Evolutionary conservation across 257 asterid species (phyloP).

Genomic region (Penstemon barbatus): DNA sequence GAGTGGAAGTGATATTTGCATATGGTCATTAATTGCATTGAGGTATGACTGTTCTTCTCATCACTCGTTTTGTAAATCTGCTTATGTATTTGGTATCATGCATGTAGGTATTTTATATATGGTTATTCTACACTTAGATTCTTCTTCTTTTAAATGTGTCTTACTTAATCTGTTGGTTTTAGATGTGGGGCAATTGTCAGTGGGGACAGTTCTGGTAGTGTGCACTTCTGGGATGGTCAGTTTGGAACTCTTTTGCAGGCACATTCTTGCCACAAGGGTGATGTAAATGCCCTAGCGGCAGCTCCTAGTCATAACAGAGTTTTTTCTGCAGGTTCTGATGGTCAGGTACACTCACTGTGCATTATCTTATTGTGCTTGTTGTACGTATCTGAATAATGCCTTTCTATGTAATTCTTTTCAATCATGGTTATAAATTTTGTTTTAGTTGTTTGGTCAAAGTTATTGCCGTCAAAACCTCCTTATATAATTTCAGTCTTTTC

Average conservation of each 20-base stretch:
- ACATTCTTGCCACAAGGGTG: conserved; percentile 87
- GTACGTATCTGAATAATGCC: not conserved
- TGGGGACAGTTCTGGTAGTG: conserved; percentile 89
- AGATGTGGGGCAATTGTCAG: conserved; percentile 63
- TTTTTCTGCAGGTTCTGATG: conserved; percentile 95
- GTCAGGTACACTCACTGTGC: conserved; percentile 64
- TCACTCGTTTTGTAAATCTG: not conserved
- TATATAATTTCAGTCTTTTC: conserved; percentile 5
- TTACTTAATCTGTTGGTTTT: conserved; percentile 23
- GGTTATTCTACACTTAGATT: not conserved
- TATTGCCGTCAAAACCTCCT: conserved; percentile 7
- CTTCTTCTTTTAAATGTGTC: not conserved
- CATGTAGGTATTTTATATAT: not conserved
- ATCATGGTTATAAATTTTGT: conserved; percentile 13
- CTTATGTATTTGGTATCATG: not conserved
- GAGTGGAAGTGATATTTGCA: conserved; percentile 68
- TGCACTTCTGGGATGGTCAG: conserved; percentile 90
- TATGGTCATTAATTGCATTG: conserved; percentile 83
- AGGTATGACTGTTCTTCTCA: conserved; percentile 43
- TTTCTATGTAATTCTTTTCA: not conserved
- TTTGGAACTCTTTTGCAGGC: conserved; percentile 88
- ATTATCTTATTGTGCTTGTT: not conserved
- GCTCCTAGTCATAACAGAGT: conserved; percentile 84
- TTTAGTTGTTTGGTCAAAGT: not conserved
- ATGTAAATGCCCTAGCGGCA: conserved; percentile 84